Percentiles rank a stretch among this genome's conserved stretches.
Conservation (phyloP, 2,329 filamentous ascomycete genomes). For the Alternaria incomplexa region DNA sequence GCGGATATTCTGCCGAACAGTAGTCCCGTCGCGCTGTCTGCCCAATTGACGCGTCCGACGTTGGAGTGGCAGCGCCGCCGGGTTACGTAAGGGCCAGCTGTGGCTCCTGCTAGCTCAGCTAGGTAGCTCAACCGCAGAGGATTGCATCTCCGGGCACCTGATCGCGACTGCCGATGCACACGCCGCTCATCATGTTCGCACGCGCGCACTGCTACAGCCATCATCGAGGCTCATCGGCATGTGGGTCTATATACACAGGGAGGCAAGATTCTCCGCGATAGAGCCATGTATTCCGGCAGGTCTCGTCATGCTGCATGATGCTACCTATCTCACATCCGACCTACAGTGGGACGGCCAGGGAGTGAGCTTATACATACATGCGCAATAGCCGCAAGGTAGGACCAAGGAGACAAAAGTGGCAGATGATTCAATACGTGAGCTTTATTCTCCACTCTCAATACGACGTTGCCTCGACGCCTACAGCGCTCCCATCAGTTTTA, state of each 20-base stretch:
- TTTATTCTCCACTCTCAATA: conserved; percentile 28
- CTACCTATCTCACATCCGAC: background rate
- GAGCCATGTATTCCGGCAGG: background rate
- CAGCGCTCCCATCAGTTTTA: conserved; percentile 37
- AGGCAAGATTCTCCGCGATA: conserved; percentile 2
- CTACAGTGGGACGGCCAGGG: conserved; percentile 18
- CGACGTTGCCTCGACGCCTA: conserved; percentile 33
- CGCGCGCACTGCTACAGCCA: background rate
- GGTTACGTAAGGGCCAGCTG: conserved; percentile 18
- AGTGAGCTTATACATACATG: conserved; percentile 6
- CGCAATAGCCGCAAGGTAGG: conserved; percentile 7
- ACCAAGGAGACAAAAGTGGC: background rate
- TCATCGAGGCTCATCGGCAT: background rate
- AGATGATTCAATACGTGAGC: conserved; percentile 18
- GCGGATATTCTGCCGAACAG: conserved; percentile 24
- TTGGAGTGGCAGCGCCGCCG: conserved; percentile 3
- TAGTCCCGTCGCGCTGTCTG: conserved; percentile 4
- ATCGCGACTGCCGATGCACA: conserved; percentile 5
- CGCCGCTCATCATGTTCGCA: background rate
- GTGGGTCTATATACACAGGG: conserved; percentile 4
- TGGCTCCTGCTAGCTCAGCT: conserved; percentile 10
- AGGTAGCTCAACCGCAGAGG: conserved; percentile 16
- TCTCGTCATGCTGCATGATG: conserved; percentile 14
- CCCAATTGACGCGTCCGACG: conserved; percentile 15
- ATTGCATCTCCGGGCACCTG: conserved; percentile 4